phyloP scores from a whole-genome alignment of 805 yeast genomes.

The Zygotorulaspora chibaensis region DNA sequence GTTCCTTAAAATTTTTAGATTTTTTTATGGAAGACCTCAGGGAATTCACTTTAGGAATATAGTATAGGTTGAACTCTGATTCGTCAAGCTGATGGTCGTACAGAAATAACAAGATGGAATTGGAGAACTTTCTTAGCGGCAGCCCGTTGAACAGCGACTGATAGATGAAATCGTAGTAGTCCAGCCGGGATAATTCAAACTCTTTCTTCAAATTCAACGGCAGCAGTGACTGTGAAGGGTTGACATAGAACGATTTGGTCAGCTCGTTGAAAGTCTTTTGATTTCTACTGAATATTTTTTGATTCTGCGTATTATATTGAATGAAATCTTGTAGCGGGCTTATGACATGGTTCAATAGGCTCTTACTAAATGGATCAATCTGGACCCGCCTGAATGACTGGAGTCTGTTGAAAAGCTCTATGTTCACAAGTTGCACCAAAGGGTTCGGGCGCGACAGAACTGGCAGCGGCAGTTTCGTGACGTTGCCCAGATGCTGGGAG shows the following conservation, averaged over 20 bases:
- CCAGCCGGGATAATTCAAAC: conserved; percentile 16
- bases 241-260: conserved; percentile 11
- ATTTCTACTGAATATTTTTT: conserved; percentile 4
- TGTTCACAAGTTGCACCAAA: conserved; percentile 5
- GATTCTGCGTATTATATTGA: conserved; percentile 6
- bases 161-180: conserved; percentile 12
- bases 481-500: neutral
- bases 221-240: conserved; percentile 5
- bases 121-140: conserved; percentile 6
- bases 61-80: conserved; percentile 3
- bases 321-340: conserved; percentile 7
- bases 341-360: conserved; percentile 4
- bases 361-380: conserved; percentile 1
- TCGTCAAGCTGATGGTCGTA: neutral
- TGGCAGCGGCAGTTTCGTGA: neutral
- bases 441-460: conserved; percentile 1
- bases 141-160: conserved; percentile 9
- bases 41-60: neutral
- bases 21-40: conserved; percentile 5
- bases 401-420: conserved; percentile 2
- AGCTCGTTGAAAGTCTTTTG: conserved; percentile 16
- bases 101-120: conserved; percentile 1
- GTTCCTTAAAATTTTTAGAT: conserved; percentile 2
- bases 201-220: conserved; percentile 9
- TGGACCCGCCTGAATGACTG: neutral